Evolutionary conservation across 805 yeast species (phyloP).

Genomic region (Yamadazyma olivae): DNA sequence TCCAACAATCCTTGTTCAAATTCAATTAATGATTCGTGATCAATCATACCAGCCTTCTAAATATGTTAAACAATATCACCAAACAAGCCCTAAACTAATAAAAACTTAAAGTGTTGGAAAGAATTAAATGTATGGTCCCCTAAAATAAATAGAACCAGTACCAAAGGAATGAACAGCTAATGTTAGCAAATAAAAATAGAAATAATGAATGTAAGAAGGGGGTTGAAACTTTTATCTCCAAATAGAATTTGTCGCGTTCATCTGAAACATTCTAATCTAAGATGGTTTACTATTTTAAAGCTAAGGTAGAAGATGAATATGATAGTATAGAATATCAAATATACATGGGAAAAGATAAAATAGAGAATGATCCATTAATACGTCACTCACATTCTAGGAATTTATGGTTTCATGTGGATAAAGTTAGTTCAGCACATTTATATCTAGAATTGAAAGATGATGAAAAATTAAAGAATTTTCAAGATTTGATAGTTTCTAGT

Average conservation of each 20-base stretch:
- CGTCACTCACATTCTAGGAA: conserved; percentile 64
- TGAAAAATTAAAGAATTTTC: conserved; percentile 32
- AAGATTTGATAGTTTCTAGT: conserved; percentile 32
- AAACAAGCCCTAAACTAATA: too few species aligned
- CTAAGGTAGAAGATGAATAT: conserved; percentile 16
- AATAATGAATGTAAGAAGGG: conserved; percentile 1
- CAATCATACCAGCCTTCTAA: too few species aligned
- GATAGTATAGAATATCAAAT: conserved; percentile 30
- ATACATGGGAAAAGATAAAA: conserved; percentile 73
- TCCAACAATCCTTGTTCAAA: conserved; percentile 31
- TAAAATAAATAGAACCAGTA: background rate
- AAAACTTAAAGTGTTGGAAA: too few species aligned
- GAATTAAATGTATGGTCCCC: too few species aligned
- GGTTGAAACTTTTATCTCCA: background rate
- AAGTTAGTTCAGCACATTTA: conserved; percentile 73
- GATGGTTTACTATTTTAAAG: conserved; percentile 33
- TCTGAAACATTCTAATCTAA: background rate
- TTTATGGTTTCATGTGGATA: conserved; percentile 81
- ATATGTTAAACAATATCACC: too few species aligned
- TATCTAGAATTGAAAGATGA: conserved; percentile 50
- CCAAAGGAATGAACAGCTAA: too few species aligned
- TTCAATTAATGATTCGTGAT: conserved; percentile 16
- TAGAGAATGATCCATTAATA: conserved; percentile 54
- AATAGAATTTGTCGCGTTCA: conserved; percentile 1
- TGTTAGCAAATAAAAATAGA: too few species aligned